These are phyloP conservation scores for Phytophthora hybrid DNA, from an alignment of 352 stramenopile species.

Conservation along the genomic window DNA sequence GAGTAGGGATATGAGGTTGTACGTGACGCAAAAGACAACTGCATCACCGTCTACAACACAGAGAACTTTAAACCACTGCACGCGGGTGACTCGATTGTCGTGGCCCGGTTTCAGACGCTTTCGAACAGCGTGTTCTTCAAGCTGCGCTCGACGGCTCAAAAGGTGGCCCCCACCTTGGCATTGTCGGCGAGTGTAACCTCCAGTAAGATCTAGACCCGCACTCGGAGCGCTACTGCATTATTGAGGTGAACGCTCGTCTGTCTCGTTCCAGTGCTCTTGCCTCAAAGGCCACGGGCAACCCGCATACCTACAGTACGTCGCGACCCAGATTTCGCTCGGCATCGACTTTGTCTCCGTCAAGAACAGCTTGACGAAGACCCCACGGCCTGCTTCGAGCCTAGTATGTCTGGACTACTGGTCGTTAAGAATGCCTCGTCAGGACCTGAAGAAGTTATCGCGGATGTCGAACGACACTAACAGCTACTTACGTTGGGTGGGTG, in stretches of 20 bases:
- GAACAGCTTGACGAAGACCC: slow-evolving; percentile 97
- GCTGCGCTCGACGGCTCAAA: no score
- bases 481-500: slow-evolving; percentile 96
- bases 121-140: no score
- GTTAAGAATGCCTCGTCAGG: slow-evolving; percentile 98
- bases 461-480: slow-evolving; percentile 93
- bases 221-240: no score
- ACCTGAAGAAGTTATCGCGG: slow-evolving; percentile 97
- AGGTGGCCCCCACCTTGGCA: no score
- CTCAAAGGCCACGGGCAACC: slow-evolving; percentile 99
- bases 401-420: slow-evolving; percentile 98
- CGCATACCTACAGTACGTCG: no score
- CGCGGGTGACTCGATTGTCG: slow-evolving; percentile 97
- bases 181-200: no score
- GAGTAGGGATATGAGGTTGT: slow-evolving; percentile 99
- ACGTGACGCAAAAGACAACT: slow-evolving; percentile 96
- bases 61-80: slow-evolving; percentile 99
- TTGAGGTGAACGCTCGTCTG: no score
- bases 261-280: slow-evolving; percentile 98
- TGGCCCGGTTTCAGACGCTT: no score
- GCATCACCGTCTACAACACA: slow-evolving; percentile 99
- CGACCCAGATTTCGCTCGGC: slow-evolving; percentile 96
- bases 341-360: slow-evolving; percentile 95
- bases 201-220: no score
- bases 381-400: no score